Evolutionary conservation across 2,329 filamentous ascomycete species (phyloP), one percentile per base, ranked within the genome.

Genomic region (Rhexocercosporidium sp.): DNA sequence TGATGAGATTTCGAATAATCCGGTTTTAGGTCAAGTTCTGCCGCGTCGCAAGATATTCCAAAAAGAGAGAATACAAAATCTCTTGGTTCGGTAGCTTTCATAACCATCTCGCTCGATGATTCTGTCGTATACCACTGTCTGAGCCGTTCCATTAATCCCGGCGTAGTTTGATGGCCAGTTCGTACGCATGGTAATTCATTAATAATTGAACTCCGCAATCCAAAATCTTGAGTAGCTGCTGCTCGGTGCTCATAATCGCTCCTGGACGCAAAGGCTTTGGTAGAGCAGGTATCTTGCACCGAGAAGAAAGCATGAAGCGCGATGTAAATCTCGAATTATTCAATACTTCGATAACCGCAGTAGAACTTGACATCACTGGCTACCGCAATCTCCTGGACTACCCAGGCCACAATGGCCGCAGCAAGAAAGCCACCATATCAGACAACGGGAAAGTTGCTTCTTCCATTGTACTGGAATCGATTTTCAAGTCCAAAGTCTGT

Each of bases 361-460:
- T 46, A 60, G 25, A 60, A 60, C 18, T 46, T 1, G 3, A 60
- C 57, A 20, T 22, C 22, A 1, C 7, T 47, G 14, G 57, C 57
- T 20, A 27, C 57, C 22, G 25, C 27, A n/a, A 60, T 34, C 16
- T 60, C 57, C 39, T 60, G 57, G 20, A 60, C 44, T 20, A 47
- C 57, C 57, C 57, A 60, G 57, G 47, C 57, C 57, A 60, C 57
- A 39, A 60, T 8, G 57, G 39, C 1, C 57, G 39, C 7, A 34
- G 18, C 31, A 60, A 25, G 39, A 60, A 60, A 31, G 51, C 27
- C 4, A 31, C 18, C 27, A 31, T n/a, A 1, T 34, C 29, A 20
- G 51, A 2, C 12, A 31, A n/a, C 9, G 51, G 18, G 8, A 34
- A 31, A 20, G 14, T 54, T 1, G 51, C 51, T 6, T 34, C 51